Base-by-base conservation (phyloP, 2,329 filamentous ascomycete species). In the Zalaria sp. region DNA sequence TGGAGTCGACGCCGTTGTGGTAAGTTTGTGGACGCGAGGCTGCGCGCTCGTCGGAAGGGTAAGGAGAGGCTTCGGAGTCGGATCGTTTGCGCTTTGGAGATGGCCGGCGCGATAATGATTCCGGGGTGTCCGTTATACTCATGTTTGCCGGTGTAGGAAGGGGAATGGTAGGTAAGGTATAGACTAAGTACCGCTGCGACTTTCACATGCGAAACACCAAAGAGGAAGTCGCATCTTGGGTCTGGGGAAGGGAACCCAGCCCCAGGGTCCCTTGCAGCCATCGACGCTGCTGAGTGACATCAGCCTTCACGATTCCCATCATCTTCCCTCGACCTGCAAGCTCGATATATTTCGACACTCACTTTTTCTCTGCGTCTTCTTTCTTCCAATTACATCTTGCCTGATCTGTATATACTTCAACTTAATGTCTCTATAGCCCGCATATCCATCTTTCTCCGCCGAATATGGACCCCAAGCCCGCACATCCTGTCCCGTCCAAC, bases 21-120 rank as follows among this genome's bases (percentile, higher is more conserved):
- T 7, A n/a, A n/a, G 7, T 32, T 7, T 7, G 7, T n/a, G 29
- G 29, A n/a, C 29, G 29, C 8, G 37, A 10, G 5, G 11, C 25
- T 38, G 37, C 25, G 26, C 27, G 11, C 26, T 37, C 32, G 18
- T 26, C 6, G n/a, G n/a, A 37, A 3, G 41, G 27, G 11, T n/a
- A 34, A 27, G 41, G 41, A 36, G 43, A 41, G 9, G n/a, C 29
- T n/a, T 44, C 27, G 8, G 42, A 38, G 25, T 32, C 39, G 1
- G 40, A 27, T 10, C 46, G 41, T 18, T 43, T 43, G 4, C 46
- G 41, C 32, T 48, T 48, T 9, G 46, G 46, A 5, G 46, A 46
- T 8, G 29, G 43, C 3, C 38, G 32, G 5, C 37, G 34, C 4
- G n/a, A n/a, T 9, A 26, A 6, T 4, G 25, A 25, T 10, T 8